Conservation (phyloP, 2,329 filamentous ascomycete species). For the Pseudogymnoascus sp. region DNA sequence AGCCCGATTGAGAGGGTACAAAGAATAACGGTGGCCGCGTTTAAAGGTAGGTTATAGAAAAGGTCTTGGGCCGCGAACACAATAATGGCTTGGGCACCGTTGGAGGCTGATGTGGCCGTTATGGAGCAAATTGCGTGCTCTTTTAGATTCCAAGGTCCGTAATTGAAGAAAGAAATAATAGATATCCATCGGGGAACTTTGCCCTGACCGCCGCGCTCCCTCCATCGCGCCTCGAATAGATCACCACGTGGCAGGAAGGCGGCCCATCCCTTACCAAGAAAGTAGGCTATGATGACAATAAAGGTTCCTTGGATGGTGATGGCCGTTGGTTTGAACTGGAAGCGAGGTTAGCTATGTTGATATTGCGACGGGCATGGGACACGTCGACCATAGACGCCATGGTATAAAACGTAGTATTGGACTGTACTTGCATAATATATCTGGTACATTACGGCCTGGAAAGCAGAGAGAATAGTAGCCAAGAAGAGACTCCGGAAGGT, state of each 20-base stretch:
- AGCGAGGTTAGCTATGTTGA: constrained; percentile 9
- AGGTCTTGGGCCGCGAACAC: constrained; percentile 39
- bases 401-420: neutral
- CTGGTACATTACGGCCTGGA: constrained; percentile 47
- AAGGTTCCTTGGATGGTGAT: constrained; percentile 44
- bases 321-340: constrained; percentile 44
- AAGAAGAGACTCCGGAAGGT: constrained; percentile 46
- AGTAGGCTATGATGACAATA: constrained; percentile 49
- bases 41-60: constrained; percentile 36
- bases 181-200: constrained; percentile 35
- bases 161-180: constrained; percentile 39
- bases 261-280: constrained; percentile 42
- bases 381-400: neutral
- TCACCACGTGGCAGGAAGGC: constrained; percentile 44
- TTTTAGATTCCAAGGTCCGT: constrained; percentile 44
- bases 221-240: constrained; percentile 39
- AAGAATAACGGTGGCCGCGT: constrained; percentile 35
- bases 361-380: neutral
- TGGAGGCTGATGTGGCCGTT: constrained; percentile 45
- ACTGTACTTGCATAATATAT: constrained; percentile 40
- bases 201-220: constrained; percentile 32
- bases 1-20: constrained; percentile 40
- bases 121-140: constrained; percentile 48
- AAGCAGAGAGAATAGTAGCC: constrained; percentile 40
- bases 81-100: constrained; percentile 35